These are phyloP conservation scores for Tuctoria greenei DNA, from an alignment of 176 grass and related monocot species.

Conservation along the genomic window DNA sequence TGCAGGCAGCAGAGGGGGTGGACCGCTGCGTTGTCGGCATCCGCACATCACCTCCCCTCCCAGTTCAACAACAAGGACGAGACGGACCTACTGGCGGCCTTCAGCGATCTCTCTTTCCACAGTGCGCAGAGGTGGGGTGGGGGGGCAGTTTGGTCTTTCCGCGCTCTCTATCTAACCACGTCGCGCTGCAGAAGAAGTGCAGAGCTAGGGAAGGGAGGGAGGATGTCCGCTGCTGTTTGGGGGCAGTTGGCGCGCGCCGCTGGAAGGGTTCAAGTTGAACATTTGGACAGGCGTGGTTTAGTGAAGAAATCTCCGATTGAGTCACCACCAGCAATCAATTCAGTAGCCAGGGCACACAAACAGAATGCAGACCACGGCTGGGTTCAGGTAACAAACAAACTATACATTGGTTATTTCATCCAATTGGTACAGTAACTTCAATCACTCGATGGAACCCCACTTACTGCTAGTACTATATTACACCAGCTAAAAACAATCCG, in stretches of 20 bases:
- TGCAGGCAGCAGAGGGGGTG: neutral
- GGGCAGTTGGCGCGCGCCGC: constrained; percentile 11
- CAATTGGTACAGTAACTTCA: too few relatives aligned
- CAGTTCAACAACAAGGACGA: constrained; percentile 7
- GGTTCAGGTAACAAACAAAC: too few relatives aligned
- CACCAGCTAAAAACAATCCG: too few relatives aligned
- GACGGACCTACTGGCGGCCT: neutral
- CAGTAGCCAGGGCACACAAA: too few relatives aligned
- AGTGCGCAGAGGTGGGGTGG: too few relatives aligned
- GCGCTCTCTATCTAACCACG: neutral
- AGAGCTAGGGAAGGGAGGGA: too few relatives aligned
- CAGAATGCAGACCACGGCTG: too few relatives aligned
- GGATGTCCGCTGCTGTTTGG: too few relatives aligned
- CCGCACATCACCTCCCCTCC: constrained; percentile 2
- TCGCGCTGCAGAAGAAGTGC: neutral
- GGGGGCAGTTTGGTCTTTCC: constrained; percentile 39
- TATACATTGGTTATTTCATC: too few relatives aligned
- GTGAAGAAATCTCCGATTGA: neutral
- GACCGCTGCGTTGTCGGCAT: constrained; percentile 75
- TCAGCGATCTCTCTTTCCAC: neutral
- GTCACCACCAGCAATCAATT: neutral
- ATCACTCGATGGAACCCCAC: too few relatives aligned
- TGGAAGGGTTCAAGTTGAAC: neutral
- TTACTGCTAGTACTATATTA: too few relatives aligned
- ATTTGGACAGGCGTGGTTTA: neutral